Base-by-base conservation (phyloP, 2,329 filamentous ascomycete genomes). In the Biscogniauxia marginata region DNA sequence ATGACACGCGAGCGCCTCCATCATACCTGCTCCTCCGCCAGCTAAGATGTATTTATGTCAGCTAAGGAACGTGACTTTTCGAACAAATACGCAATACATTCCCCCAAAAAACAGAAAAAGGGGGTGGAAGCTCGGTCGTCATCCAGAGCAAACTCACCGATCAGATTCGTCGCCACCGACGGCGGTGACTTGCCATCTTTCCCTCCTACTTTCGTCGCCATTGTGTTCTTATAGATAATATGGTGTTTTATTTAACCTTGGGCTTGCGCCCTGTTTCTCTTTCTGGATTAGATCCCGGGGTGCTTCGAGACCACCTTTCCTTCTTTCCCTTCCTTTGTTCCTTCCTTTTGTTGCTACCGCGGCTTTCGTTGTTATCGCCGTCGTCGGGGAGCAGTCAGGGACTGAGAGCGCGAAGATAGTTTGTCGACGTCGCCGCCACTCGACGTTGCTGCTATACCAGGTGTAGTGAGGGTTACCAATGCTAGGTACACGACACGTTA, bases 1-100 rank as follows among this genome's bases (percentile, higher is more conserved):
- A 80, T 99, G 95, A 75, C 95, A 99, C 53, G 81, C 92, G 61
- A 99, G 86, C 49, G 95, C 95, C 78, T 99, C 95, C 93, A 98
- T 98, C 93, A 98, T 97, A 71, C 95, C 95, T 67, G 95, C 95
- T 75, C 91, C 91, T 72, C 95, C 95, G 72, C 95, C 95, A 73
- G 95, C 95, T 96, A 46, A 13, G 44, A 49, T 23, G 39, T 48
- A 11, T 13, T 3, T 21, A 24, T 23, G 57, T 69, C 57, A 70
- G 67, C 11, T 51, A 49, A 25, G n/a, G n/a, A n/a, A n/a, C n/a
- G n/a, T n/a, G n/a, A n/a, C n/a, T n/a, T n/a, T n/a, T n/a, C n/a
- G n/a, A n/a, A n/a, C n/a, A n/a, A n/a, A n/a, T n/a, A n/a, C n/a
- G n/a, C 52, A 30, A 3, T 8, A 8, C 16, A 9, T 16, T 21